Evolutionary conservation across 1,139 yeast species (phyloP).

Genomic region (Zygoascus meyerae): DNA sequence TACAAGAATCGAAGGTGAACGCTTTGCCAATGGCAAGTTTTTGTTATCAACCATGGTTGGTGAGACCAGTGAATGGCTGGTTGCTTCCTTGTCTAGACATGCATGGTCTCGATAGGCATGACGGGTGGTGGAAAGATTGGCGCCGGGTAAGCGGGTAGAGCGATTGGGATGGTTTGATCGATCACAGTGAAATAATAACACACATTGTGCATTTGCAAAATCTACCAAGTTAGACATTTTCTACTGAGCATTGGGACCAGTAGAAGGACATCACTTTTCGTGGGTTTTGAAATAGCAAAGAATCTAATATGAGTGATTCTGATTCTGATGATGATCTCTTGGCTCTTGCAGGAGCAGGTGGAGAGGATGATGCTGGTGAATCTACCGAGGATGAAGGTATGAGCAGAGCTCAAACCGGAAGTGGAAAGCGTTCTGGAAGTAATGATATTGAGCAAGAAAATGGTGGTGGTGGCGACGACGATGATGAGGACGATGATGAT

Average conservation of each 20-base stretch:
- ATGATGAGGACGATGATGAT: constrained; percentile 27
- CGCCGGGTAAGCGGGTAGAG: constrained; percentile 5
- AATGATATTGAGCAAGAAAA: constrained; percentile 15
- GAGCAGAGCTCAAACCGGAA: constrained; percentile 13
- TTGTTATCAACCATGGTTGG: constrained; percentile 4
- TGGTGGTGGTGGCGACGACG: constrained; percentile 26
- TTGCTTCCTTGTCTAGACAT: no score
- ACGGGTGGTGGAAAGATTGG: background rate
- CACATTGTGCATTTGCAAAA: background rate
- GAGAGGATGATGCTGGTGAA: constrained; percentile 23
- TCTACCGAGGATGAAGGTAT: constrained; percentile 21
- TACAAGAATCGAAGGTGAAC: constrained; percentile 90
- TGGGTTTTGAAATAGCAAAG: no score
- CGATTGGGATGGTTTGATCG: no score
- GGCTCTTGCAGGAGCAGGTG: constrained; percentile 79
- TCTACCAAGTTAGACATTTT: no score
- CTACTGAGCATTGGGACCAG: no score
- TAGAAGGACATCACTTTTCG: no score
- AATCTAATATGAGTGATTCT: constrained; percentile 21
- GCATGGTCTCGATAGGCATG: no score
- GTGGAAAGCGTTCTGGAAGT: constrained; percentile 14
- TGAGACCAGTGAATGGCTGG: no score
- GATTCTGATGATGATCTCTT: constrained; percentile 63
- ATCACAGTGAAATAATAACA: background rate
- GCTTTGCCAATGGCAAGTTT: constrained; percentile 43